Conservation (phyloP, 75 land plant species). For the Gnetum montanum region DNA sequence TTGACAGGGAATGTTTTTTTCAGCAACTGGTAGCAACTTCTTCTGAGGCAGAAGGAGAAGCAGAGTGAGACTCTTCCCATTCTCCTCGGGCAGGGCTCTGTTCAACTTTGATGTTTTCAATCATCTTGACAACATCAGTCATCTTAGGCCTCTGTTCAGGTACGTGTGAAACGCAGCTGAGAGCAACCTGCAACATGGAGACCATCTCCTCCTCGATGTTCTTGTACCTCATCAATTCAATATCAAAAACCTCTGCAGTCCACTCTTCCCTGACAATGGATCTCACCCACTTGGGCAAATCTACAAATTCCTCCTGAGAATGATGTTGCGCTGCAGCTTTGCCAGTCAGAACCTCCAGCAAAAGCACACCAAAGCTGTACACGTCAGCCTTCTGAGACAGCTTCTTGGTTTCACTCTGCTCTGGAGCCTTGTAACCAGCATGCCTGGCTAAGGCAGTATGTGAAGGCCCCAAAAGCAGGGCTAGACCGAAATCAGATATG, state of each 20-base stretch:
- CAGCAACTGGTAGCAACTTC: slow-evolving; percentile 9
- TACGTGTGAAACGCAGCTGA: slow-evolving; percentile 39
- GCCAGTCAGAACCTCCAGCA: slow-evolving; percentile 81
- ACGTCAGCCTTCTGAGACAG: slow-evolving; percentile 69
- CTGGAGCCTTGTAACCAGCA: slow-evolving; percentile 84
- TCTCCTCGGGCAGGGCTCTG: slow-evolving; percentile 44
- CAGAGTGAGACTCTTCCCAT: slow-evolving; percentile 34
- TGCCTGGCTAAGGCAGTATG: slow-evolving; percentile 45
- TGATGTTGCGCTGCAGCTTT: slow-evolving; percentile 45
- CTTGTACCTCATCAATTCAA: slow-evolving; percentile 57
- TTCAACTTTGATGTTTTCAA: slow-evolving; percentile 55
- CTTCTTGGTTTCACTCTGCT: slow-evolving; percentile 41
- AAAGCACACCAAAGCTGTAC: slow-evolving; percentile 70
- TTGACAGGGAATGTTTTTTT: too few species aligned
- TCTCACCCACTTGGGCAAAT: slow-evolving; percentile 83
- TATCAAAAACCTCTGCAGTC: slow-evolving; percentile 91
- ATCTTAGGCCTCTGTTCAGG: slow-evolving; percentile 55
- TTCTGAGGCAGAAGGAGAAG: slow-evolving; percentile 28
- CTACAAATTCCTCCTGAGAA: slow-evolving; percentile 22
- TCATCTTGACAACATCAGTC: slow-evolving; percentile 58
- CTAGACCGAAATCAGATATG: slow-evolving; percentile 71
- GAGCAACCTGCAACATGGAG: slow-evolving; percentile 67
- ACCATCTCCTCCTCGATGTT: slow-evolving; percentile 88
- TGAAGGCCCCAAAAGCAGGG: slow-evolving; percentile 44
- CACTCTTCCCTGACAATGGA: slow-evolving; percentile 76